Percentiles rank a stretch among this genome's conserved stretches.
Evolutionary conservation across 1,284 basidiomycete species (phyloP).

Genomic region (Trametes versicolor): DNA sequence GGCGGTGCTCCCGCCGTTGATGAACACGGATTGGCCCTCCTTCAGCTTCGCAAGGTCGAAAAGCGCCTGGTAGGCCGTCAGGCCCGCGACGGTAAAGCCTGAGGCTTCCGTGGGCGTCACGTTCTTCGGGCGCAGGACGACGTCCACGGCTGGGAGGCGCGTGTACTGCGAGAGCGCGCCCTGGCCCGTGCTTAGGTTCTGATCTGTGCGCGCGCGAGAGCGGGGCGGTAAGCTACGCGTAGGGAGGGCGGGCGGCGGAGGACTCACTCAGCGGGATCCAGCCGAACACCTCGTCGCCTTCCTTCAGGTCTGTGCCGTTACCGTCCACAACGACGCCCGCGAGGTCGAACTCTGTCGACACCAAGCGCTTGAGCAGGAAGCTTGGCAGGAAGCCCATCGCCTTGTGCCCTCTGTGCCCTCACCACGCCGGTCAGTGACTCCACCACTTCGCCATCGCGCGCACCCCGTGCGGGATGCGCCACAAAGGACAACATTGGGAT

Average conservation of each 20-base stretch:
- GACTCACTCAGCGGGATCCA: slow-evolving; percentile 52
- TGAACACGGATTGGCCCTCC: slow-evolving; percentile 37
- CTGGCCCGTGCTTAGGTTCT: slow-evolving; percentile 16
- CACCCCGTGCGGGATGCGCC: neutral
- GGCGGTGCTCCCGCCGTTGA: slow-evolving; percentile 40
- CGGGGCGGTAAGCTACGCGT: too few relatives aligned
- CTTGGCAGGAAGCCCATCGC: slow-evolving; percentile 62
- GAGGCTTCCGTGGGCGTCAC: slow-evolving; percentile 34
- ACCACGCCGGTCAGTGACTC: neutral
- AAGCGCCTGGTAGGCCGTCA: slow-evolving; percentile 38
- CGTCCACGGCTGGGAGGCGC: slow-evolving; percentile 23
- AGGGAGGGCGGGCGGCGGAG: too few relatives aligned
- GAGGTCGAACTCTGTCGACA: slow-evolving; percentile 68
- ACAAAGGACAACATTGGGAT: neutral
- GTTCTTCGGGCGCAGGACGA: slow-evolving; percentile 30
- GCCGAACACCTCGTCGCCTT: slow-evolving; percentile 72
- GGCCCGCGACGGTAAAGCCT: slow-evolving; percentile 32
- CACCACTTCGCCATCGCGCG: neutral
- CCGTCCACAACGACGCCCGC: slow-evolving; percentile 66
- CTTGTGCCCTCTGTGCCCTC: slow-evolving; percentile 59
- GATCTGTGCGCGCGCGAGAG: slow-evolving; percentile 8
- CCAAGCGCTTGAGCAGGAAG: slow-evolving; percentile 57
- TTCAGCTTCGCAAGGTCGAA: slow-evolving; percentile 30
- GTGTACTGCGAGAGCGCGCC: slow-evolving; percentile 38
- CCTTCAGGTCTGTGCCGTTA: slow-evolving; percentile 58